Evolutionary conservation across 164 flowering plant species (phyloP).

Genomic region (Chloranthus sessilifolius): DNA sequence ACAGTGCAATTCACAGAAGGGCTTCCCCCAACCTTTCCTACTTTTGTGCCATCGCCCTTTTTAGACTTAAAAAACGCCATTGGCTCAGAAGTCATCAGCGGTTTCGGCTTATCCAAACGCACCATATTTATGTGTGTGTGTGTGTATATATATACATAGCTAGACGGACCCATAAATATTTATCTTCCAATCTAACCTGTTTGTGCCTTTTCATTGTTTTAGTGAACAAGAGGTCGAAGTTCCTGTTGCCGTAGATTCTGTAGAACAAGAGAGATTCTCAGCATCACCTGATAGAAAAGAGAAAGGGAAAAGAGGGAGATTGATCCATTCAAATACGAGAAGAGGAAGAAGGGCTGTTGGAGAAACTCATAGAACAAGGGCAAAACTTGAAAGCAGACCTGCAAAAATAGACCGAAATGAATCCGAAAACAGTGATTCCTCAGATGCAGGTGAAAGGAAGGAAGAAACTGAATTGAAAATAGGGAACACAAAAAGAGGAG

Average conservation of each 20-base stretch:
- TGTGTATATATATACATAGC: background rate
- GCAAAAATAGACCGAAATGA: conserved; percentile 46
- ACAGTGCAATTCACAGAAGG: too few relatives aligned
- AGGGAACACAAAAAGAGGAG: background rate
- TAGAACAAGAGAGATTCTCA: conserved; percentile 9
- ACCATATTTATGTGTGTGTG: too few relatives aligned
- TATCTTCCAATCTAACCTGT: too few relatives aligned
- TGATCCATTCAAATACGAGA: conserved; percentile 11
- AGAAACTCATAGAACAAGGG: conserved; percentile 39
- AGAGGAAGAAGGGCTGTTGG: conserved; percentile 28
- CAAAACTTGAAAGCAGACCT: conserved; percentile 31
- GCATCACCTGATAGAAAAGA: conserved; percentile 18
- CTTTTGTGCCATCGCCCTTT: too few relatives aligned
- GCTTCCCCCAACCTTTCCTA: too few relatives aligned
- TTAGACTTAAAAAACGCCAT: too few relatives aligned
- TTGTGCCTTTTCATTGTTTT: background rate
- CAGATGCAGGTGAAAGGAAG: conserved; percentile 18
- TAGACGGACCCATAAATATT: too few relatives aligned
- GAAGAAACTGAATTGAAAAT: conserved; percentile 7
- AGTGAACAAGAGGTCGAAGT: conserved; percentile 10
- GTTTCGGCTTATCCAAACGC: too few relatives aligned
- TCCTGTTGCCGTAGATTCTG: background rate
- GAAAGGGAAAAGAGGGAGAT: conserved; percentile 31
- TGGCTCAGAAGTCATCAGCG: too few relatives aligned
- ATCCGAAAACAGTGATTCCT: conserved; percentile 38